phyloP scores from a whole-genome alignment of 2,329 filamentous ascomycete species.

The Cladorrhinum sp. region DNA sequence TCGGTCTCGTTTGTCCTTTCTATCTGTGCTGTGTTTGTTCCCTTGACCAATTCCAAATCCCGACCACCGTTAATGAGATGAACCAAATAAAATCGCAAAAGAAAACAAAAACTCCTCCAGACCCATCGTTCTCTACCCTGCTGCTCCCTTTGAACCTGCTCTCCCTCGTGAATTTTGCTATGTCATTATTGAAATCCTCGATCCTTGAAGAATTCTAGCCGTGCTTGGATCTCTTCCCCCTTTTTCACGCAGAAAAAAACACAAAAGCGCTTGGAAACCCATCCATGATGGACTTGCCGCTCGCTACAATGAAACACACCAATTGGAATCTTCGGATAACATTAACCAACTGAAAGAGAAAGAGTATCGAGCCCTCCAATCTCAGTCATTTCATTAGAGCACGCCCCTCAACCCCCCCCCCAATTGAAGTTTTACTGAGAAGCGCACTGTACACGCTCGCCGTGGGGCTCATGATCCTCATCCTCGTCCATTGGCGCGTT shows the following conservation, averaged over 20 bases:
- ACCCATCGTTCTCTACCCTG: not conserved
- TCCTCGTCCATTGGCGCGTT: constrained; percentile 68
- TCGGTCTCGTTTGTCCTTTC: not conserved
- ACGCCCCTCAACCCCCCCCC: not conserved
- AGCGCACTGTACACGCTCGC: constrained; percentile 80
- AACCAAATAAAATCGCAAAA: not conserved
- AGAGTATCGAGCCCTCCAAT: not conserved
- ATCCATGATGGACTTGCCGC: not conserved
- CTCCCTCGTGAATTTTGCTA: not conserved
- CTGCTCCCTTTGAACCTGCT: not conserved
- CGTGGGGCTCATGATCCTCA: constrained; percentile 72
- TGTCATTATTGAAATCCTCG: too few relatives aligned
- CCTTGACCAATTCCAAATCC: not conserved
- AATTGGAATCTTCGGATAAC: not conserved
- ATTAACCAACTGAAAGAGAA: not conserved
- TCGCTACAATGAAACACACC: not conserved
- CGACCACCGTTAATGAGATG: not conserved
- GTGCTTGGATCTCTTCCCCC: too few relatives aligned
- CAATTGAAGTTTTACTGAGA: constrained; percentile 63
- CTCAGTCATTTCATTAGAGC: not conserved
- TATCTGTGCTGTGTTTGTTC: not conserved
- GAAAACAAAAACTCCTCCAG: constrained; percentile 2
- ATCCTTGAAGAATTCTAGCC: too few relatives aligned
- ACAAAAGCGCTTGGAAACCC: not conserved
- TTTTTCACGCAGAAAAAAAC: not conserved